Conservation (phyloP, 2,329 filamentous ascomycete genomes). For the Fusarium luffae region DNA sequence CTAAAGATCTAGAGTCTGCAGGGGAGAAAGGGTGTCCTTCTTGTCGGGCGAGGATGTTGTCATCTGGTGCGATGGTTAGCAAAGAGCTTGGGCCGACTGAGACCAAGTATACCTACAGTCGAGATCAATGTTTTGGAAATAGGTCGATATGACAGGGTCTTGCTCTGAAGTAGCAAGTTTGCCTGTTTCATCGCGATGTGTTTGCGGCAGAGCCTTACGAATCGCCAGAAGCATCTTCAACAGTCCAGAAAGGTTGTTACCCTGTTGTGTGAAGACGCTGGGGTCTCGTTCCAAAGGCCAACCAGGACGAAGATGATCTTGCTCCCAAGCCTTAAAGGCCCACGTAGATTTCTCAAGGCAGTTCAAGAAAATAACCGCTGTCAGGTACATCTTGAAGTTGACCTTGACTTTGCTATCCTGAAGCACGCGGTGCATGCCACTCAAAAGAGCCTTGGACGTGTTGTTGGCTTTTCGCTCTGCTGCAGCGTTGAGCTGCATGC, state of each 20-base stretch:
- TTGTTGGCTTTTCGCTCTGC: conserved; percentile 71
- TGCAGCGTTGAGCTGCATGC: conserved; percentile 72
- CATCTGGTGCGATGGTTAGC: conserved; percentile 38
- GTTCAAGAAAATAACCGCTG: conserved; percentile 71
- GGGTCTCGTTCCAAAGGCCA: conserved; percentile 72
- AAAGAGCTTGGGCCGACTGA: not conserved
- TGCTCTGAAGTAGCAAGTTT: conserved; percentile 61
- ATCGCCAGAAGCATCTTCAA: conserved; percentile 72
- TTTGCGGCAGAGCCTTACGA: conserved; percentile 68
- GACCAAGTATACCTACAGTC: conserved; percentile 61
- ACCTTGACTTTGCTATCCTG: conserved; percentile 70
- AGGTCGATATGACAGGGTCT: conserved; percentile 59
- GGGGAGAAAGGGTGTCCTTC: conserved; percentile 64
- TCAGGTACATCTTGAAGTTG: conserved; percentile 70
- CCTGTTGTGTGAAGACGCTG: conserved; percentile 67
- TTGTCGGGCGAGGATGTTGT: conserved; percentile 57
- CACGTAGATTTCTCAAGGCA: conserved; percentile 75
- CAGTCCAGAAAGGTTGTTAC: conserved; percentile 67
- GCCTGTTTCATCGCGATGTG: conserved; percentile 58
- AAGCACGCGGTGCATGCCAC: conserved; percentile 69
- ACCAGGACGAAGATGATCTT: conserved; percentile 66
- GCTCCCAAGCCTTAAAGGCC: conserved; percentile 76
- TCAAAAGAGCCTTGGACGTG: conserved; percentile 68
- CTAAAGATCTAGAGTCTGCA: conserved; percentile 61
- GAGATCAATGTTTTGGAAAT: conserved; percentile 67